A percentile compares a stretch with the other conserved stretches of the same genome.
Conservation (phyloP, 179 eudicot genomes). For the Actinidia polygama region DNA sequence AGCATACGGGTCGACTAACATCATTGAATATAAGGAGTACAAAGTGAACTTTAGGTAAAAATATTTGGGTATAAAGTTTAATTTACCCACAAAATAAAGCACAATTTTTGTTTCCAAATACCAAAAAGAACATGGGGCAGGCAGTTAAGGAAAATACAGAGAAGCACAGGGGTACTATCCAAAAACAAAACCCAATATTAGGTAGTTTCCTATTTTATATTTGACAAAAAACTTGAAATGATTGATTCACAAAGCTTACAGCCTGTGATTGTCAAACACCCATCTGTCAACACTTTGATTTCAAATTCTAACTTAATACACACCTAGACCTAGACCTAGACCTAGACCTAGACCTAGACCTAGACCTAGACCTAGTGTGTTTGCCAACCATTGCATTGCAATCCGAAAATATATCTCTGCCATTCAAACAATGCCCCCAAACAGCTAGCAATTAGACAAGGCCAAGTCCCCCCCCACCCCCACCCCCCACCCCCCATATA, state of each 20-base stretch:
- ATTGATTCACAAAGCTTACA: neutral
- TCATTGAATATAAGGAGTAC: too few species aligned
- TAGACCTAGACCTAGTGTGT: neutral
- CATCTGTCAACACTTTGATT: slow-evolving; percentile 8
- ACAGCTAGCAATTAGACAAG: neutral
- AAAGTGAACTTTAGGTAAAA: too few species aligned
- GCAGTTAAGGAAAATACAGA: neutral
- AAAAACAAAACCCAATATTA: neutral
- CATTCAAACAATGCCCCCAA: neutral
- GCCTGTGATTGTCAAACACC: slow-evolving; percentile 14
- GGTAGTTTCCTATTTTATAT: neutral
- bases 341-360: too few species aligned
- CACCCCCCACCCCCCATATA: too few species aligned
- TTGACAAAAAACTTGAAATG: neutral
- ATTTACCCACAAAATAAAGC: too few species aligned
- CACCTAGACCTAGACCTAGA: too few species aligned
- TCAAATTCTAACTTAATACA: neutral
- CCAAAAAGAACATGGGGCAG: too few species aligned
- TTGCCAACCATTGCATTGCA: slow-evolving; percentile 15
- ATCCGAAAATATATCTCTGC: neutral
- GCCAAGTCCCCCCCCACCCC: neutral
- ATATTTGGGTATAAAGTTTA: too few species aligned
- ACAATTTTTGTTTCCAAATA: too few species aligned
- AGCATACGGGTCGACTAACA: too few species aligned
- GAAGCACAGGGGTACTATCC: neutral